Percentiles rank a stretch among this genome's conserved stretches.
These are phyloP conservation scores for Echria macrotheca DNA, from an alignment of 495 filamentous ascomycete species.

Conservation along the genomic window DNA sequence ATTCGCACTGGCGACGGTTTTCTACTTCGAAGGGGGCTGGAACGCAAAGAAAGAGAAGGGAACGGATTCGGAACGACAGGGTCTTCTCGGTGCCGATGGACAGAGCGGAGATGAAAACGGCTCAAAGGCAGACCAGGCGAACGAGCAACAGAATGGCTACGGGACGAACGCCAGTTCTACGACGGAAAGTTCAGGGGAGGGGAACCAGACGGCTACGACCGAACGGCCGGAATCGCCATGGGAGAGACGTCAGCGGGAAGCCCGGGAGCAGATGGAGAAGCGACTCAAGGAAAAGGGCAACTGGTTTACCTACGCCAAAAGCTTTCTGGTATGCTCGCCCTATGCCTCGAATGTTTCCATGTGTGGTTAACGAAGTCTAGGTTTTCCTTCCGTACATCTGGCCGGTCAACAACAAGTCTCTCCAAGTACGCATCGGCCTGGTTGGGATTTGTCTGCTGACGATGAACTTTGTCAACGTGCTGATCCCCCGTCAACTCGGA, in stretches of 20 bases:
- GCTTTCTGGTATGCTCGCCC: conserved; percentile 45
- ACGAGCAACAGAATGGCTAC: conserved; percentile 36
- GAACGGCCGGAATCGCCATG: conserved; percentile 42
- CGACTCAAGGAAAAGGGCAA: conserved; percentile 55
- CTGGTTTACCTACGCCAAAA: conserved; percentile 59
- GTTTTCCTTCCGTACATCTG: conserved; percentile 63
- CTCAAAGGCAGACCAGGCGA: conserved; percentile 14
- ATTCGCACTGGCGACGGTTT: conserved; percentile 22
- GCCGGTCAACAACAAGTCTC: conserved; percentile 49
- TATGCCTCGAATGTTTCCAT: not conserved
- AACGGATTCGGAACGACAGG: conserved; percentile 45
- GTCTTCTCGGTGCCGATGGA: conserved; percentile 37
- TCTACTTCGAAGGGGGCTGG: conserved; percentile 27
- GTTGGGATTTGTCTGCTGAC: conserved; percentile 57
- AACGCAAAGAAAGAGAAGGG: conserved; percentile 28
- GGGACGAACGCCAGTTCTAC: conserved; percentile 35
- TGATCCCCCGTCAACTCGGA: conserved; percentile 63
- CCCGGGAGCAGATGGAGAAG: conserved; percentile 49
- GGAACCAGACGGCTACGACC: conserved; percentile 25
- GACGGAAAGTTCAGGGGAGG: conserved; percentile 25
- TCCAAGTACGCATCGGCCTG: conserved; percentile 52
- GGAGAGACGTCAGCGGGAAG: conserved; percentile 45
- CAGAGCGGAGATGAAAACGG: conserved; percentile 4
- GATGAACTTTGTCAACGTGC: conserved; percentile 55
- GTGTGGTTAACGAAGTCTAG: no score